A percentile compares a stretch with the other conserved stretches of the same genome.
Evolutionary conservation across 2,329 filamentous ascomycete species (phyloP).

Genomic region (Cordyceps militaris): DNA sequence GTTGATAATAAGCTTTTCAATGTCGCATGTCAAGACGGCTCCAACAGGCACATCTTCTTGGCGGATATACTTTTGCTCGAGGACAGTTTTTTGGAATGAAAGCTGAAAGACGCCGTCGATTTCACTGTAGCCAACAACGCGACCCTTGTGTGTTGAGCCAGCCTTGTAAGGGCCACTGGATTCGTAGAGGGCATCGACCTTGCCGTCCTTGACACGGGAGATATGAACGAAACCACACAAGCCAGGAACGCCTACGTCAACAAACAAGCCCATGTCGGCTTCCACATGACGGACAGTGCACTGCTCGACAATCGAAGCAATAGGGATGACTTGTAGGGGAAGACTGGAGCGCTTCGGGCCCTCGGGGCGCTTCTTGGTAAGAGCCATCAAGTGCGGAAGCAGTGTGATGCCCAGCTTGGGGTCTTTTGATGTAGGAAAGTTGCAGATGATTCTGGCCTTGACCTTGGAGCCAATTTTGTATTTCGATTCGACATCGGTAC

Average conservation of each 20-base stretch:
- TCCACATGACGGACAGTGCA: slow-evolving; percentile 77
- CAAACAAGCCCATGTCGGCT: slow-evolving; percentile 71
- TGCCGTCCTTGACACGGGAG: slow-evolving; percentile 82
- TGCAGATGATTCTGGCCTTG: slow-evolving; percentile 82
- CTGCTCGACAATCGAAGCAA: slow-evolving; percentile 70
- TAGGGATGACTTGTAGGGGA: slow-evolving; percentile 54
- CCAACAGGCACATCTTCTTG: slow-evolving; percentile 84
- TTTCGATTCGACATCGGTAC: slow-evolving; percentile 64
- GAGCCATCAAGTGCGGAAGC: slow-evolving; percentile 70
- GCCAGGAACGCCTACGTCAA: slow-evolving; percentile 56
- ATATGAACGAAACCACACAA: slow-evolving; percentile 90
- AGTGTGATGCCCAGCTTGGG: slow-evolving; percentile 84
- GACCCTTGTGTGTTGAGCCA: slow-evolving; percentile 70
- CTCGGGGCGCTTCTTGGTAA: slow-evolving; percentile 41
- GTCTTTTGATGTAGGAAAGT: slow-evolving; percentile 69
- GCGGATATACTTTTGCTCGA: slow-evolving; percentile 85
- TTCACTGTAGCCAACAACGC: slow-evolving; percentile 79
- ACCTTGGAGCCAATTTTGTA: slow-evolving; percentile 80
- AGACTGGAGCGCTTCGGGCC: slow-evolving; percentile 32
- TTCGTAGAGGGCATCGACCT: slow-evolving; percentile 75
- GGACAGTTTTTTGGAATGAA: slow-evolving; percentile 72
- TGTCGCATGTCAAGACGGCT: slow-evolving; percentile 68
- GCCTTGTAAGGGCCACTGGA: slow-evolving; percentile 70
- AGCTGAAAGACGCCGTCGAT: slow-evolving; percentile 80
- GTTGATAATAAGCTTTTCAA: slow-evolving; percentile 78